phyloP scores from a whole-genome alignment of 345 rosid species.

The Noccaea bulbosa region DNA sequence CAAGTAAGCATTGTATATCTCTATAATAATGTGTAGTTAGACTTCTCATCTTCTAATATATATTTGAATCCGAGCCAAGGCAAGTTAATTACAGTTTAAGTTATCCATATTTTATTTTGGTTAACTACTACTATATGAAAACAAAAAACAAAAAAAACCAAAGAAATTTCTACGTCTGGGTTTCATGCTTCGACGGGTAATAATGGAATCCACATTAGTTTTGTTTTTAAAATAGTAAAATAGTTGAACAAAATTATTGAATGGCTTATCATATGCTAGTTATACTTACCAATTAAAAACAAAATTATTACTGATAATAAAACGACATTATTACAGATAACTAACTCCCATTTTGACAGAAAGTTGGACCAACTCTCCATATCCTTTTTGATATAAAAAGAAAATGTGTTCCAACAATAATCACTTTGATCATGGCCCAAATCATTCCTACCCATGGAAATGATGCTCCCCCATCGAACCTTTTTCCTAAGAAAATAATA shows the following conservation, averaged over 20 bases:
- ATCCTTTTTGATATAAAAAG: conserved; percentile 21
- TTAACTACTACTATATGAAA: background rate
- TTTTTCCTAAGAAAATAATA: conserved; percentile 20
- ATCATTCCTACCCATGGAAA: conserved; percentile 49
- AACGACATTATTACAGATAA: conserved; percentile 25
- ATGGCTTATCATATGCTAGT: background rate
- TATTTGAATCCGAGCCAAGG: background rate
- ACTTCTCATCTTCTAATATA: background rate
- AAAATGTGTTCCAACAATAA: conserved; percentile 37
- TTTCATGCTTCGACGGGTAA: conserved; percentile 11
- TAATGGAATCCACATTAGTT: conserved; percentile 10
- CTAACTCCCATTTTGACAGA: conserved; percentile 29
- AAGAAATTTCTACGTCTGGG: background rate
- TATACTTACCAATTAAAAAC: background rate
- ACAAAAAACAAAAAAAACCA: background rate
- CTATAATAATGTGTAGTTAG: background rate
- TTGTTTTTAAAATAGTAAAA: background rate
- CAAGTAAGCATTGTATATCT: background rate
- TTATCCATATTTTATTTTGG: background rate
- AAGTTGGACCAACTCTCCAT: conserved; percentile 23
- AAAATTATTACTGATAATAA: conserved; percentile 32
- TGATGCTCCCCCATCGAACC: conserved; percentile 36
- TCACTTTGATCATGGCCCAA: conserved; percentile 48
- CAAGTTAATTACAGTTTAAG: background rate
- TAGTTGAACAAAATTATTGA: conserved; percentile 26